Evolutionary conservation across 2,329 filamentous ascomycete genomes (phyloP).

Genomic region (Tolypocladium guangdongense): DNA sequence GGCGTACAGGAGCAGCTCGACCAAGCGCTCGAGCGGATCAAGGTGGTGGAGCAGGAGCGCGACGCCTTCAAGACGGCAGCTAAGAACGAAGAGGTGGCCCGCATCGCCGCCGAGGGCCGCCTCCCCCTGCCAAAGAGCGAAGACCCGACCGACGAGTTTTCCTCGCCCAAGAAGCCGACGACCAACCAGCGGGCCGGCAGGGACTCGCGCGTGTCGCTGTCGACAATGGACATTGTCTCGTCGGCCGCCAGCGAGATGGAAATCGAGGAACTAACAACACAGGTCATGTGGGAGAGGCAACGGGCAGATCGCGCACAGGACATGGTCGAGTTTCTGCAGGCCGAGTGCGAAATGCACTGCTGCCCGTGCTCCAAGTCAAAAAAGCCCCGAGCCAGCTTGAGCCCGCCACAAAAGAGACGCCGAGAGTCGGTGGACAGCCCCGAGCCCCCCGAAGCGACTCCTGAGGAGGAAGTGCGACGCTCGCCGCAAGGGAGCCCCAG

Average conservation of each 20-base stretch:
- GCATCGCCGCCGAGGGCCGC: conserved; percentile 60
- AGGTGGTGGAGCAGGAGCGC: conserved; percentile 60
- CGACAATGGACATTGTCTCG: conserved; percentile 38
- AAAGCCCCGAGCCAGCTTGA: conserved; percentile 7
- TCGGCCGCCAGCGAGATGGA: conserved; percentile 47
- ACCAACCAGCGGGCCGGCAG: conserved; percentile 19
- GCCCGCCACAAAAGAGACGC: conserved; percentile 10
- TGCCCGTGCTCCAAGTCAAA: conserved; percentile 45
- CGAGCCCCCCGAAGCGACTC: not conserved
- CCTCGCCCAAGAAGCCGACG: conserved; percentile 37
- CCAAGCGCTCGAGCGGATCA: conserved; percentile 50
- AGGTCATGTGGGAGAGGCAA: conserved; percentile 48
- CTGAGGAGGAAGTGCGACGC: conserved; percentile 24
- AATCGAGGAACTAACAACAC: conserved; percentile 42
- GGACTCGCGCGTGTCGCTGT: conserved; percentile 34
- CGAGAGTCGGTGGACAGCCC: conserved; percentile 6
- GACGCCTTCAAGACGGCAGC: conserved; percentile 63
- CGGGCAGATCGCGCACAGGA: conserved; percentile 60
- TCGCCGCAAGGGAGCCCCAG: conserved; percentile 5
- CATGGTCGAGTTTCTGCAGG: conserved; percentile 63
- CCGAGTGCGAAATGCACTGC: conserved; percentile 59
- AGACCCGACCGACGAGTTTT: conserved; percentile 50
- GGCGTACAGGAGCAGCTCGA: conserved; percentile 56
- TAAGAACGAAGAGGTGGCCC: conserved; percentile 61
- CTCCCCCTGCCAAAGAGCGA: conserved; percentile 49